phyloP scores from a whole-genome alignment of 441 rosid species.

The Geranium incanum region DNA sequence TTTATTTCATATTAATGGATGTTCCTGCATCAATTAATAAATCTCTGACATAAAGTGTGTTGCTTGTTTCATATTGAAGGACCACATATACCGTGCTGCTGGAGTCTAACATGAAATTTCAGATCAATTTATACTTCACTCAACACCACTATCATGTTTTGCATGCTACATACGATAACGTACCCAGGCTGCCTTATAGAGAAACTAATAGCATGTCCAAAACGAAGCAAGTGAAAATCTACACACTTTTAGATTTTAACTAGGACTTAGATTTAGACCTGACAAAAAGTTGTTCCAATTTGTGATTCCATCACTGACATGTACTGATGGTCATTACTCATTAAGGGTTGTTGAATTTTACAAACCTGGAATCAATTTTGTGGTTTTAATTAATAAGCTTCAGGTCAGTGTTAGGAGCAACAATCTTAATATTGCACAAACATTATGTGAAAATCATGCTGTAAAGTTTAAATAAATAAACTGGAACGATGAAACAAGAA shows the following conservation, averaged over 20 bases:
- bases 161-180: not conserved
- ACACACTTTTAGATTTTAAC: not conserved
- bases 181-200: not conserved
- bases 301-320: not conserved
- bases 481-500: not conserved
- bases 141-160: not conserved
- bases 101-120: not conserved
- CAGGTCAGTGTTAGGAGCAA: not conserved
- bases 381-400: not conserved
- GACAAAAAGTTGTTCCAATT: not conserved
- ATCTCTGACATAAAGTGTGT: not conserved
- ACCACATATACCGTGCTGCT: not conserved
- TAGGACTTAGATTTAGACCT: not conserved
- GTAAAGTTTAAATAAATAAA: slow-evolving; percentile 2
- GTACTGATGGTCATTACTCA: not conserved
- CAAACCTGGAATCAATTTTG: not conserved
- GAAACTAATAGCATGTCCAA: not conserved
- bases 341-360: not conserved
- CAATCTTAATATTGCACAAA: not conserved
- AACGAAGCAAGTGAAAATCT: slow-evolving; percentile 1
- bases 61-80: not conserved
- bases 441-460: not conserved
- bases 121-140: not conserved
- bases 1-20: not conserved
- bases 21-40: not conserved